These are phyloP conservation scores for Podaxis sp. DNA, from an alignment of 768 basidiomycete species.

Conservation along the genomic window DNA sequence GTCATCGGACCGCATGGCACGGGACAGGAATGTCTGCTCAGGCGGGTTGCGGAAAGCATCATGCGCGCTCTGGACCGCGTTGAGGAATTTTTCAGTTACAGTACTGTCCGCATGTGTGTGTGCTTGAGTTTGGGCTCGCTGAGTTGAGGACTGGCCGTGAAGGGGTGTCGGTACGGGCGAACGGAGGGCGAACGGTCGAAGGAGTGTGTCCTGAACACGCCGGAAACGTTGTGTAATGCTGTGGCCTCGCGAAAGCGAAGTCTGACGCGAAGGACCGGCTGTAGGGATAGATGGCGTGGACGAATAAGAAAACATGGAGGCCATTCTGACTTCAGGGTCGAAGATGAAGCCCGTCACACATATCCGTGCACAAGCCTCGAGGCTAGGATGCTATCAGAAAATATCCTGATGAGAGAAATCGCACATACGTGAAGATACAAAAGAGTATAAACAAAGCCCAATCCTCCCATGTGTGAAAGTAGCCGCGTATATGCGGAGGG, in stretches of 20 bases:
- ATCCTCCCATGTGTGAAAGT: conserved; percentile 90
- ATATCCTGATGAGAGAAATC: not conserved
- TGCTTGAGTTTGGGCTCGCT: conserved; percentile 2
- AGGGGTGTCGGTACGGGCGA: conserved; percentile 19
- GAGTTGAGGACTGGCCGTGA: conserved; percentile 14
- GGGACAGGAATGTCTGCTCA: conserved; percentile 47
- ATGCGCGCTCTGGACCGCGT: conserved; percentile 30
- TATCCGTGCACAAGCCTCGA: conserved; percentile 87
- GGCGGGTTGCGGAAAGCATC: conserved; percentile 38
- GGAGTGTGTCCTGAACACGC: conserved; percentile 39
- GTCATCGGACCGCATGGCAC: conserved; percentile 38
- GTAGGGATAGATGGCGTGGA: conserved; percentile 25
- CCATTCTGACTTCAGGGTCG: conserved; percentile 69
- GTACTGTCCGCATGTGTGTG: conserved; percentile 19
- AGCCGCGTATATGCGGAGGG: conserved; percentile 51
- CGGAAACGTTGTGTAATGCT: conserved; percentile 44
- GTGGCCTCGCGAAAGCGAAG: conserved; percentile 38
- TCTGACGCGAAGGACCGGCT: conserved; percentile 25
- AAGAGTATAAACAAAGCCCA: conserved; percentile 81
- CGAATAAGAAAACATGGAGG: conserved; percentile 40
- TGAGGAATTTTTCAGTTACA: conserved; percentile 24
- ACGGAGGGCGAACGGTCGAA: conserved; percentile 51
- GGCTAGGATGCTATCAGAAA: conserved; percentile 32
- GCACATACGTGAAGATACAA: conserved; percentile 75
- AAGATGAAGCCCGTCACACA: conserved; percentile 85